Percentiles rank a stretch among this genome's conserved stretches.
These are phyloP conservation scores for Fusarium pseudoanthophilum DNA, from an alignment of 2,329 filamentous ascomycete species.

Conservation along the genomic window DNA sequence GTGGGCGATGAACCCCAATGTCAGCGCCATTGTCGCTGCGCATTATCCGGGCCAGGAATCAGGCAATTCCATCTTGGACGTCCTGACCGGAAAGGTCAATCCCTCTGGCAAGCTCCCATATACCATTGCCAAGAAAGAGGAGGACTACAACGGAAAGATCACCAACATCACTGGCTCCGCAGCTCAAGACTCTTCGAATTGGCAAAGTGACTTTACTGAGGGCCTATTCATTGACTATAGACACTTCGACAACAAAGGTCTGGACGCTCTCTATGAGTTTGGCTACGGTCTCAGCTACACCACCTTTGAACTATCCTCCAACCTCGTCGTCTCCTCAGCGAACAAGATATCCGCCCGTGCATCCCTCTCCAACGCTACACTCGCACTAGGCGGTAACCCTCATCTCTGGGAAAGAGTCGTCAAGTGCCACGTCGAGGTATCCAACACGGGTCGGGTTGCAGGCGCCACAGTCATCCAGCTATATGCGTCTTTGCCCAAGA, in stretches of 20 bases:
- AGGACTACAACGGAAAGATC: not conserved
- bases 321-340: not conserved
- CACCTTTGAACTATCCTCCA: conserved; percentile 56
- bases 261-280: conserved; percentile 75
- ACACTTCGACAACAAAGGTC: conserved; percentile 75
- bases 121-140: not conserved
- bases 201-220: not conserved
- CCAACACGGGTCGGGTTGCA: conserved; percentile 51
- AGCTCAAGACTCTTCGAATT: not conserved
- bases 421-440: not conserved
- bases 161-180: not conserved
- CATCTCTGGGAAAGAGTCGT: not conserved
- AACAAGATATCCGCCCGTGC: not conserved
- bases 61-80: not conserved
- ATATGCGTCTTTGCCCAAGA: conserved; percentile 58
- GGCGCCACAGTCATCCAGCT: conserved; percentile 65
- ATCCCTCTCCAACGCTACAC: not conserved
- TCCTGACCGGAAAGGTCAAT: not conserved
- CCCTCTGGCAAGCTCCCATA: conserved; percentile 1
- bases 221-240: conserved; percentile 66
- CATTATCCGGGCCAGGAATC: conserved; percentile 70
- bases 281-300: conserved; percentile 83
- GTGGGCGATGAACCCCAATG: not conserved
- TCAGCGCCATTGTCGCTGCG: conserved; percentile 63
- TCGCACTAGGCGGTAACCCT: not conserved